Percentiles rank a stretch among this genome's conserved stretches.
Evolutionary conservation across 805 yeast species (phyloP).

Genomic region (Yarrowia deformans): DNA sequence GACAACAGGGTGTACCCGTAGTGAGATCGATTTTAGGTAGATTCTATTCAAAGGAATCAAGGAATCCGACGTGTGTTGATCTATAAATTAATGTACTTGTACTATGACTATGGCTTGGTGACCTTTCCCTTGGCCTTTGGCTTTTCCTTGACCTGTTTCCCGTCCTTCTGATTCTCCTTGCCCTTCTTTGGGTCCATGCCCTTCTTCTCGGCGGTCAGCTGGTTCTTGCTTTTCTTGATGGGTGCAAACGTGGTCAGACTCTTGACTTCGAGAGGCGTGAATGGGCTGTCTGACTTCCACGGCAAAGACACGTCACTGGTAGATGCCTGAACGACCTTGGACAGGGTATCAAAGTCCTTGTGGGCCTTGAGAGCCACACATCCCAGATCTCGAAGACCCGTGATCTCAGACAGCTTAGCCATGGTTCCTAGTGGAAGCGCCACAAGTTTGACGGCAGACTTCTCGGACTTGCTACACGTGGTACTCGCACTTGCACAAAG

Average conservation of each 20-base stretch:
- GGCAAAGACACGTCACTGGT: neutral
- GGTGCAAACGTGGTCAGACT: constrained; percentile 33
- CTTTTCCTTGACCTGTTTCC: neutral
- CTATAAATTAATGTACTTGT: constrained; percentile 4
- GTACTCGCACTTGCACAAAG: constrained; percentile 40
- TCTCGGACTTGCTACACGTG: neutral
- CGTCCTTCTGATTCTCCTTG: neutral
- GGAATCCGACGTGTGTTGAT: neutral
- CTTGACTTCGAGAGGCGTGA: constrained; percentile 26
- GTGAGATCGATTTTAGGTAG: too few relatives aligned
- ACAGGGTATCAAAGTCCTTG: constrained; percentile 11
- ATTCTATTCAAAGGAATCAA: too few relatives aligned
- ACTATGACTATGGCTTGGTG: constrained; percentile 9
- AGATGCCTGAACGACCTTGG: neutral
- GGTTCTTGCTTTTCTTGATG: constrained; percentile 37
- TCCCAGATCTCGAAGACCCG: neutral
- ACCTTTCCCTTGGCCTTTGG: constrained; percentile 13
- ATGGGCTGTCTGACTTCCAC: constrained; percentile 13
- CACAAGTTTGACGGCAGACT: neutral
- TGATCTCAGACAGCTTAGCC: constrained; percentile 10
- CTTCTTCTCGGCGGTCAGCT: constrained; percentile 11
- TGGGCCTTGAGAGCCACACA: constrained; percentile 26
- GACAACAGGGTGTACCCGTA: too few relatives aligned
- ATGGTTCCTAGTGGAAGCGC: constrained; percentile 24
- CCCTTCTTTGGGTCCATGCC: neutral